Percentiles rank a stretch among this genome's conserved stretches.
Evolutionary conservation across 106 monocot species (phyloP).

Genomic region (Allium sativum): DNA sequence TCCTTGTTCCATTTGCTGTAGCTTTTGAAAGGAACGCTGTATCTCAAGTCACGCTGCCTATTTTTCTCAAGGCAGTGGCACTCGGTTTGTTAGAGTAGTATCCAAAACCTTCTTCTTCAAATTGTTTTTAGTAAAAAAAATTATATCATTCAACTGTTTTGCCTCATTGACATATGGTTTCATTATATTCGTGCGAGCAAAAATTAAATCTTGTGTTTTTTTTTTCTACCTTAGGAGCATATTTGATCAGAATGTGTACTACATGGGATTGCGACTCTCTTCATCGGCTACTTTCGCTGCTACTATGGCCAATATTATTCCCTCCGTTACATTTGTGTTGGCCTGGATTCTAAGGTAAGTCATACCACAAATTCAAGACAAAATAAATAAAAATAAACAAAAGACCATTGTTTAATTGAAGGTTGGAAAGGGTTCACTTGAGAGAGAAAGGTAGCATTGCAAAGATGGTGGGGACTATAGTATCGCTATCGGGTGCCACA

Average conservation of each 20-base stretch:
- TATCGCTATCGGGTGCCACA: conserved; percentile 6
- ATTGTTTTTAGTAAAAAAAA: not conserved
- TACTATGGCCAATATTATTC: conserved; percentile 6
- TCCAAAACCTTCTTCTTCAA: not conserved
- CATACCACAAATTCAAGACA: not conserved
- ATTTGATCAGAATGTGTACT: conserved; percentile 14
- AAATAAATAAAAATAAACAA: not conserved
- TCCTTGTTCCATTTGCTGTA: conserved; percentile 4
- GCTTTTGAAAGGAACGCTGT: conserved; percentile 4
- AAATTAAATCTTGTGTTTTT: not conserved
- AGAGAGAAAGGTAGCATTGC: not conserved
- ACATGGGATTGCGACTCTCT: conserved; percentile 4
- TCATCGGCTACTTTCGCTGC: conserved; percentile 11
- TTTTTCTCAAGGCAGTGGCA: conserved; percentile 9
- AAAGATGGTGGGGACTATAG: conserved; percentile 6
- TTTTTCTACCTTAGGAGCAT: conserved; percentile 2
- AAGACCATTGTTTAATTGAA: conserved; percentile 1
- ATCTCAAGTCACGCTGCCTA: not conserved
- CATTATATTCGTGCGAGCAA: no score
- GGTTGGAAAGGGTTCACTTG: conserved; percentile 8
- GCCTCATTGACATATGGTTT: no score
- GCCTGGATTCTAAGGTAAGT: conserved; percentile 11
- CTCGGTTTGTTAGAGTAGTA: conserved; percentile 10
- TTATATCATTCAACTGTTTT: not conserved
- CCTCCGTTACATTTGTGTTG: conserved; percentile 4